These are phyloP conservation scores for Pisolithus albus DNA, from an alignment of 768 basidiomycete genomes.

Conservation along the genomic window DNA sequence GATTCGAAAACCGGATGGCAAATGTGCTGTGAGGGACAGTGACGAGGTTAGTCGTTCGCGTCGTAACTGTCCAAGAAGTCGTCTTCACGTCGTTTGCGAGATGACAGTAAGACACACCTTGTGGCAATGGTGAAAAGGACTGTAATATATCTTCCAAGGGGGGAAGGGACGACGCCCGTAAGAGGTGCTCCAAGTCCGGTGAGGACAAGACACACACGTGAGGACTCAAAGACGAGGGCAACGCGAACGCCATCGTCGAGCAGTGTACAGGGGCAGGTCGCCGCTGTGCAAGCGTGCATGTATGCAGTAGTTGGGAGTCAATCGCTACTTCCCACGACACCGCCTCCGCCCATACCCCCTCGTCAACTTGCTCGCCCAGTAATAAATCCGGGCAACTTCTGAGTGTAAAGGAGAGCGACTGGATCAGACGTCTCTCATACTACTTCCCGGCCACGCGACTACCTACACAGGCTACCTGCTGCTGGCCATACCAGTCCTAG, in stretches of 20 bases:
- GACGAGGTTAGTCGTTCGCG: slow-evolving; percentile 65
- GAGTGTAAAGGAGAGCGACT: no score
- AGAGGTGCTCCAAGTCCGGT: slow-evolving; percentile 57
- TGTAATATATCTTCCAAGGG: slow-evolving; percentile 69
- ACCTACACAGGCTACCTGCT: no score
- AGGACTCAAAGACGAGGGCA: slow-evolving; percentile 75
- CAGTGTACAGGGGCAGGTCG: not conserved
- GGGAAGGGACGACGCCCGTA: slow-evolving; percentile 55
- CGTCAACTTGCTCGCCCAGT: no score
- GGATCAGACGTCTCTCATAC: no score
- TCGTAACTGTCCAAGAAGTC: slow-evolving; percentile 50
- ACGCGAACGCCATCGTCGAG: slow-evolving; percentile 38
- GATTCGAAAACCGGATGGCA: slow-evolving; percentile 70
- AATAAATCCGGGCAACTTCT: no score
- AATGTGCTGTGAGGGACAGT: slow-evolving; percentile 70
- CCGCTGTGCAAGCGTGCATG: not conserved
- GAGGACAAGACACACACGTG: slow-evolving; percentile 73
- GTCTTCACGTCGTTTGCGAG: slow-evolving; percentile 1
- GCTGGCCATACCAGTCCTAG: no score
- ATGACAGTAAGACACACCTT: slow-evolving; percentile 44
- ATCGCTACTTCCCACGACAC: not conserved
- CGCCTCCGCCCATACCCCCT: no score
- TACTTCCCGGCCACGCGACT: no score
- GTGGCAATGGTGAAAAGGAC: slow-evolving; percentile 77
- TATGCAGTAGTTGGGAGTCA: not conserved